Percentiles rank a stretch among this genome's conserved stretches.
Conservation (phyloP, 2,329 filamentous ascomycete species). For the Claviceps paspali region DNA sequence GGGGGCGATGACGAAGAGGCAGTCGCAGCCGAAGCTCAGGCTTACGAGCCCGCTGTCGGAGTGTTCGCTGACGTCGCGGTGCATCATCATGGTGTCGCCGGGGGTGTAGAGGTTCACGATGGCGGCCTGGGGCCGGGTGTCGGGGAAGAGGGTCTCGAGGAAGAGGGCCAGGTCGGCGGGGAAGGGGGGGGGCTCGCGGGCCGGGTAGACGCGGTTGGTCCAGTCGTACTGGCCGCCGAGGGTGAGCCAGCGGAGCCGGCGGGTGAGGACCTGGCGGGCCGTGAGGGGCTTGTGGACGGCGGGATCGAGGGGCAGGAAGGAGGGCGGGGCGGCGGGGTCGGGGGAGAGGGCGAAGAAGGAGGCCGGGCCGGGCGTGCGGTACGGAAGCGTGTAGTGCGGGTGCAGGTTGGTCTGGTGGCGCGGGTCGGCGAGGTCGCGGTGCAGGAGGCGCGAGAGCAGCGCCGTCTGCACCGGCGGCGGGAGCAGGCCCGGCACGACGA, state of each 20-base stretch:
- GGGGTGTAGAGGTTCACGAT: slow-evolving; percentile 90
- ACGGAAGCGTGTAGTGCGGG: slow-evolving; percentile 53
- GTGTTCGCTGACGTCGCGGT: slow-evolving; percentile 84
- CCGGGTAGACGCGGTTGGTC: slow-evolving; percentile 73
- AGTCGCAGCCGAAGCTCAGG: slow-evolving; percentile 80
- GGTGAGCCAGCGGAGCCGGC: slow-evolving; percentile 83
- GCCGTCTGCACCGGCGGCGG: slow-evolving; percentile 51
- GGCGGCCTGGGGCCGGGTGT: slow-evolving; percentile 69
- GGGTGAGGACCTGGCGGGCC: slow-evolving; percentile 54
- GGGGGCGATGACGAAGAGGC: slow-evolving; percentile 77
- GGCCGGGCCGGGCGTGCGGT: slow-evolving; percentile 16
- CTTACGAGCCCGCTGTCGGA: slow-evolving; percentile 67
- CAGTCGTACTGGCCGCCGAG: slow-evolving; percentile 94
- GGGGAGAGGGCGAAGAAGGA: slow-evolving; percentile 42
- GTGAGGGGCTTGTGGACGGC: slow-evolving; percentile 59
- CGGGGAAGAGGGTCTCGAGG: slow-evolving; percentile 56
- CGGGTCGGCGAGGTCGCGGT: slow-evolving; percentile 58
- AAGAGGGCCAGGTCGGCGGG: slow-evolving; percentile 57
- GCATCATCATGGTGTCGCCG: slow-evolving; percentile 80
- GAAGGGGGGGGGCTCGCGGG: slow-evolving; percentile 51
- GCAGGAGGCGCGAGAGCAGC: slow-evolving; percentile 60
- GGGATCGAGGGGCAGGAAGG: slow-evolving; percentile 53
- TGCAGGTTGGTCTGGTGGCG: slow-evolving; percentile 81
- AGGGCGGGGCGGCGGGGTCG: slow-evolving; percentile 36
- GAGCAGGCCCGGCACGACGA: slow-evolving; percentile 61